These are phyloP conservation scores for Lomentospora prolificans DNA, from an alignment of 2,329 filamentous ascomycete species.

Conservation along the genomic window DNA sequence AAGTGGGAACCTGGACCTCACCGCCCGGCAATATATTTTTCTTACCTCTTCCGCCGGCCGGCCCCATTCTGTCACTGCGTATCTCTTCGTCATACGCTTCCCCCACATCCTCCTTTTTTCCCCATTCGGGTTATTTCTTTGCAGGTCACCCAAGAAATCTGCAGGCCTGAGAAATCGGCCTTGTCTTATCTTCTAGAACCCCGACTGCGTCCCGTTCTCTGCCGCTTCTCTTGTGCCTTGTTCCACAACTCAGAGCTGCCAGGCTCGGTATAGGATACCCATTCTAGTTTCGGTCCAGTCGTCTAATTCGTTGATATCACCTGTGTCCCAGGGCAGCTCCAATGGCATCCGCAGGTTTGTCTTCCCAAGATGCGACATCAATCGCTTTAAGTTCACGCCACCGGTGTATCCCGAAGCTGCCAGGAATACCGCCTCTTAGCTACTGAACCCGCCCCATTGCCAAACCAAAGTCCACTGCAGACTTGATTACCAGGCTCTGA, in stretches of 20 bases:
- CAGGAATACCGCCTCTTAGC: too few species aligned
- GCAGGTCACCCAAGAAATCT: neutral
- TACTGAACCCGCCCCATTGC: neutral
- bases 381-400: neutral
- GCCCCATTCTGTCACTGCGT: neutral
- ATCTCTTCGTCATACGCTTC: neutral
- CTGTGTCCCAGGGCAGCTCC: neutral
- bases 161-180: neutral
- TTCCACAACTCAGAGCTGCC: too few species aligned
- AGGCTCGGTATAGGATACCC: neutral
- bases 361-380: neutral
- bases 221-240: neutral
- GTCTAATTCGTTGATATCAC: neutral
- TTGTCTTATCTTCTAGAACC: neutral
- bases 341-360: neutral
- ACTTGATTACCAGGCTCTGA: neutral
- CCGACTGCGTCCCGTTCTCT: neutral
- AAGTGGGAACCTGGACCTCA: neutral
- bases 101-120: neutral
- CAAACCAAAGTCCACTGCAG: neutral
- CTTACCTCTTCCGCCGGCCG: neutral
- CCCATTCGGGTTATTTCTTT: neutral
- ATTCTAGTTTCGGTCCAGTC: neutral
- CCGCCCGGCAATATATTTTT: constrained; percentile 7
- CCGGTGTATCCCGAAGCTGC: too few species aligned